Evolutionary conservation across 805 yeast genomes (phyloP), one percentile per base, ranked within the genome.

Genomic region (Ogataea pignaliae): DNA sequence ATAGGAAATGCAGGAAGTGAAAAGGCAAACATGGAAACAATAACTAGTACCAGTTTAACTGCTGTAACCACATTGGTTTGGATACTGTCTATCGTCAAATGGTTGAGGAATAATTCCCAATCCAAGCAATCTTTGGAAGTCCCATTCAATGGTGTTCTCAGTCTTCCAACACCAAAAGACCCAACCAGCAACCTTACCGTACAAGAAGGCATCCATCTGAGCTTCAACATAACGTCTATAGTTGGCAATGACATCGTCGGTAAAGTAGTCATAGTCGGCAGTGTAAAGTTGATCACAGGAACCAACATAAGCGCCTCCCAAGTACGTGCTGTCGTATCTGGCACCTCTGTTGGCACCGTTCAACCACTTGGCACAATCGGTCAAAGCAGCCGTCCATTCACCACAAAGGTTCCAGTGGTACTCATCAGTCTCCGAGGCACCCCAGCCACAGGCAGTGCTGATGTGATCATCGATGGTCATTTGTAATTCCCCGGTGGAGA

Each of bases 141-240:
- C 96, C 97, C 97, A 90, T 63, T 90, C 97, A 43, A 83, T 62
- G 16, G 87, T 71, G 53, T 66, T 66, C 67, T 90, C 97, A 26
- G 96, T 85, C 73, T 89, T 90, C 84, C 88, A 89, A 63, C 84
- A 79, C 97, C 97, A 90, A 72, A 86, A 84, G 45, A 88, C 77
- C 97, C 97, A 90, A 29, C 98, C 98, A 31, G 72, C 76, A 46
- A 79, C 74, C 55, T 75, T 75, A 43, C 64, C 68, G 39, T 60
- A 47, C 29, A 48, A 42, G 59, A 73, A 83, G 1, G 96, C 88
- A 61, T 90, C 96, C 59, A 90, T 69, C 72, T 90, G 97, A 39
- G 96, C 96, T 69, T 90, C 97, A 40, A 89, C 72, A 61, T 73
- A 88, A 55, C 69, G 73, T 64, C 96, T 81, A 38, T 83, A 77